Evolutionary conservation across 2,329 filamentous ascomycete genomes (phyloP), one percentile per base, ranked within the genome.

Genomic region (Colletotrichum cordylinicola): DNA sequence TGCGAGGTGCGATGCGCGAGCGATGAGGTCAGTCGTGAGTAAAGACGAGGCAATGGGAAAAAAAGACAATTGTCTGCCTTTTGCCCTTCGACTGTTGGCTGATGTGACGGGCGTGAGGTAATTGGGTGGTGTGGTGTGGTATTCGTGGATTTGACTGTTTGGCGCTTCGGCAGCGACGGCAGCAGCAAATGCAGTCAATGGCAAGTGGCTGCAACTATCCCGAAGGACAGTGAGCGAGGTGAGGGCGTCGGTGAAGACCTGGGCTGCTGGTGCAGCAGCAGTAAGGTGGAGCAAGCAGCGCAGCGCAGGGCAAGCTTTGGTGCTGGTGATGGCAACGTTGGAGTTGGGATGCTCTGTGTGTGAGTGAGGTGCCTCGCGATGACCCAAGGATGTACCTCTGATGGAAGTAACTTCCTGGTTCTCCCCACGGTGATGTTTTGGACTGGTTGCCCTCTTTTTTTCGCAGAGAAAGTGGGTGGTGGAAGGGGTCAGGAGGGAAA

Each of bases 321-420:
- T 62, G 66, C 58, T 61, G 58, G 58, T 61, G 21, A 56, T 58
- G 39, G 39, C 39, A 48, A 6, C 39, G 72, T 64, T 52, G 52
- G 70, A 73, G 73, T 74, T 74, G 60, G 66, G 66, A 76, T 70
- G 74, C 43, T 68, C 33, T 67, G 52, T 65, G 65, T 48, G 18
- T 48, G 39, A 48, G 39, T 48, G 39, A 48, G 39, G 18, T 48
- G 39, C 39, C 48, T 72, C 24, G 72, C 70, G 74, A 74, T 74
- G 74, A 35, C 48, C 73, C 64, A 68, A 74, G 60, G 71, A 75
- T 82, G 85, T 87, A 87, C 85, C 81, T 86, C 79, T 74, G 80
- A 79, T 79, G 78, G 81, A 87, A 85, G 85, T 86, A 86, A 84
- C 84, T 86, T 81, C 79, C 80, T 82, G 78, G 81, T 79, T 80